Evolutionary conservation across 768 basidiomycete genomes (phyloP).

Genomic region (Epithele typhae): DNA sequence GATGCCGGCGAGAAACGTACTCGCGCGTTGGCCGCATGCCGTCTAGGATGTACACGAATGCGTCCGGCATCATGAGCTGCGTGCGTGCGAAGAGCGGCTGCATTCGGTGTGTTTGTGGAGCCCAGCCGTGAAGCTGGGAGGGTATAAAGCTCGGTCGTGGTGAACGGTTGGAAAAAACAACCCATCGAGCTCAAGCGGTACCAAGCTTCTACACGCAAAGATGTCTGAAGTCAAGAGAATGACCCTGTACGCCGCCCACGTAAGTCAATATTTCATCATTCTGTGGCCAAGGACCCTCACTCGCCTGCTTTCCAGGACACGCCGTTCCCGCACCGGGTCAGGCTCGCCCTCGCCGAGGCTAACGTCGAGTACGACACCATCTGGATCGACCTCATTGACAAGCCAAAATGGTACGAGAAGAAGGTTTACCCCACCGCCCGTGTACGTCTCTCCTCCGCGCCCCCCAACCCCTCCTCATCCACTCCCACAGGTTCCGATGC

Average conservation of each 20-base stretch:
- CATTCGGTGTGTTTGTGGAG: no score
- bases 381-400: constrained; percentile 58
- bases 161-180: no score
- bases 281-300: background rate
- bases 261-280: background rate
- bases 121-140: no score
- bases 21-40: no score
- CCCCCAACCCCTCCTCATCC: no score
- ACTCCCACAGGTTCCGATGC: constrained; percentile 59
- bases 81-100: no score
- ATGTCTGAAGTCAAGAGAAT: background rate
- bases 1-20: no score
- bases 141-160: no score
- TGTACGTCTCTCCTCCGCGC: no score
- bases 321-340: constrained; percentile 29
- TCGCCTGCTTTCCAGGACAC: constrained; percentile 1
- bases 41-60: no score
- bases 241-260: constrained; percentile 1
- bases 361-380: constrained; percentile 43
- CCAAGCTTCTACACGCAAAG: background rate
- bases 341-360: constrained; percentile 57
- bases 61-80: no score
- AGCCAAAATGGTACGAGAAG: constrained; percentile 64
- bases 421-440: constrained; percentile 61
- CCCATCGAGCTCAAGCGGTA: no score